phyloP scores from a whole-genome alignment of 495 filamentous ascomycete genomes.

The Penicillium parvum region DNA sequence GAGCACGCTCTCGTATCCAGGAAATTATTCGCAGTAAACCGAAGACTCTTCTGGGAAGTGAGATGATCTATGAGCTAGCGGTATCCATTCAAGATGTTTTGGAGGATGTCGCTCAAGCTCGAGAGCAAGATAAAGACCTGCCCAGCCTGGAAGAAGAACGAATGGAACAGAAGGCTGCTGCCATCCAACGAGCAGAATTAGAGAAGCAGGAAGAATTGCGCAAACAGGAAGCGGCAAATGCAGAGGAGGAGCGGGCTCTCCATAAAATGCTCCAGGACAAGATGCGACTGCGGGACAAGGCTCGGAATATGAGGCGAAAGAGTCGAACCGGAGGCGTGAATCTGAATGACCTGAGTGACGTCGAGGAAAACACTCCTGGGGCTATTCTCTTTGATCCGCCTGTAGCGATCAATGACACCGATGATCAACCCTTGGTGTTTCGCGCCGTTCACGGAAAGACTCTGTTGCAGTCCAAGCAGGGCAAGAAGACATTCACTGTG shows the following conservation, averaged over 20 bases:
- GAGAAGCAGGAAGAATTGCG: slow-evolving; percentile 49
- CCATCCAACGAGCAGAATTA: slow-evolving; percentile 49
- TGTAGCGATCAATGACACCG: slow-evolving; percentile 54
- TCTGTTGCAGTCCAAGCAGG: slow-evolving; percentile 51
- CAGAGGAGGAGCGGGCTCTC: slow-evolving; percentile 71
- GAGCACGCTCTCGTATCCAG: slow-evolving; percentile 61
- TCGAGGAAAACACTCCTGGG: slow-evolving; percentile 37
- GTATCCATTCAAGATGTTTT: slow-evolving; percentile 79
- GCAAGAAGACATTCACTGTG: slow-evolving; percentile 61
- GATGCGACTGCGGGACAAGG: slow-evolving; percentile 48
- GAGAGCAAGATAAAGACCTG: slow-evolving; percentile 64
- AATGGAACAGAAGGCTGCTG: slow-evolving; percentile 60
- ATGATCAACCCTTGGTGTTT: slow-evolving; percentile 55
- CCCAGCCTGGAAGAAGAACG: slow-evolving; percentile 90
- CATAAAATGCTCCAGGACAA: slow-evolving; percentile 75
- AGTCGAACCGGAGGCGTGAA: slow-evolving; percentile 37
- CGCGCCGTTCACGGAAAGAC: slow-evolving; percentile 60
- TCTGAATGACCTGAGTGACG: slow-evolving; percentile 25
- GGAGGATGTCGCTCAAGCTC: slow-evolving; percentile 75
- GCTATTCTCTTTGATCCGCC: slow-evolving; percentile 67
- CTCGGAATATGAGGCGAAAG: slow-evolving; percentile 33
- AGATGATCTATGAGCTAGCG: slow-evolving; percentile 89
- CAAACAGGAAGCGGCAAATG: slow-evolving; percentile 51
- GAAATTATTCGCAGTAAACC: slow-evolving; percentile 66
- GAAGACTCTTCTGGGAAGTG: slow-evolving; percentile 66